Evolutionary conservation across 2,329 filamentous ascomycete genomes (phyloP), one percentile per base, ranked within the genome.

Genomic region (Akanthomyces muscarius): DNA sequence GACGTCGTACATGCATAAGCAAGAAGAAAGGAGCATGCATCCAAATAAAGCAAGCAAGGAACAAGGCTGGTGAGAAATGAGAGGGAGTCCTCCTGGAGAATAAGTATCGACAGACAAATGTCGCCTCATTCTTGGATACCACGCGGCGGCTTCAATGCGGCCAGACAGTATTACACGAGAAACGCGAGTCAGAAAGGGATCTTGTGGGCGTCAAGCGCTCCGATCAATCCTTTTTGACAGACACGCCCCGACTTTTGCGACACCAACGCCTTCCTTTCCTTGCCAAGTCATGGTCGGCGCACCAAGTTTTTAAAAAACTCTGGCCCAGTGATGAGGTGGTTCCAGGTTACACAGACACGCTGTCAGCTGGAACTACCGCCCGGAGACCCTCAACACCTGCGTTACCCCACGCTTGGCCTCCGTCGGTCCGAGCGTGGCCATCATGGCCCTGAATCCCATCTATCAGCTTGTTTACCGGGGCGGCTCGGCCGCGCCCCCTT

Each of bases 281-380:
- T 18, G 23, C 23, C 38, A 18, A 16, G 5, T 42, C 16, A 36
- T n/a, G 53, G 21, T 4, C 25, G 53, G 53, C 38, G 53, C 38
- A 55, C 23, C 23, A 21, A 10, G 3, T 30, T 30, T 30, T 30
- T 30, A 5, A 57, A 57, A 57, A 57, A 25, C 13, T 47, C 28
- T 18, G 33, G 30, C 42, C 44, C 28, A n/a, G 55, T 58, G 55
- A 48, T 25, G 44, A 8, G 44, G 55, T 58, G 55, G 41, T 57
- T n/a, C n/a, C 30, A 58, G 42, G 55, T 48, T 48, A 58, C 55
- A 58, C 55, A 58, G 11, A 48, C 42, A 33, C 44, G 55, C 44
- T 58, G 55, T 58, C 55, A 58, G 55, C 55, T 58, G 55, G 28
- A 38, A 18, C 44, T 58, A 44, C 55, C 55, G 55, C 42, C 42